Percentiles rank a stretch among this genome's conserved stretches.
Evolutionary conservation across 768 basidiomycete genomes (phyloP).

Genomic region (Suillus occidentalis): DNA sequence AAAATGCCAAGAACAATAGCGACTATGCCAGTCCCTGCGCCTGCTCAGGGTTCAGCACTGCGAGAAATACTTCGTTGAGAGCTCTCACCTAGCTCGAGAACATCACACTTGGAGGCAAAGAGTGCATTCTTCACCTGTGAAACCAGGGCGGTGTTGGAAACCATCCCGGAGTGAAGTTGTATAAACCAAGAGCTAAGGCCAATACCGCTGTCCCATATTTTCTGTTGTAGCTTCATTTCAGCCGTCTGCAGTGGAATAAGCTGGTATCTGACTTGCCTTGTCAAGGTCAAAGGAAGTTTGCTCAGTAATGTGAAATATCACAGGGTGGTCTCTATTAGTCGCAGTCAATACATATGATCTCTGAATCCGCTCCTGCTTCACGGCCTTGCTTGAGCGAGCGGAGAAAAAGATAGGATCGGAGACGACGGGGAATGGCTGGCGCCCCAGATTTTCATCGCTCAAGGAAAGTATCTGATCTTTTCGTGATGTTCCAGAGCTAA

Average conservation of each 20-base stretch:
- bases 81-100: conserved; percentile 72
- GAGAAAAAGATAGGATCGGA: conserved; percentile 63
- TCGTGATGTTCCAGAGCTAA: conserved; percentile 41
- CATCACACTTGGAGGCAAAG: conserved; percentile 38
- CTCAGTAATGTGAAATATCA: conserved; percentile 58
- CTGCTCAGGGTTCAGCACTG: conserved; percentile 36
- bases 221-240: conserved; percentile 47
- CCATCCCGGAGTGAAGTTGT: conserved; percentile 25
- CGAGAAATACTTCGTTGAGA: neutral
- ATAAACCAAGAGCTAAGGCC: conserved; percentile 81
- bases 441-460: conserved; percentile 41
- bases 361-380: conserved; percentile 70
- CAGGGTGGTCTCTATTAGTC: conserved; percentile 19
- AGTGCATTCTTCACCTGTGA: conserved; percentile 35
- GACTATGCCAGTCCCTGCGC: conserved; percentile 85
- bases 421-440: conserved; percentile 55
- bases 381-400: conserved; percentile 33
- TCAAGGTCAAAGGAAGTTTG: conserved; percentile 91
- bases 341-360: conserved; percentile 48
- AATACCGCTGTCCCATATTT: conserved; percentile 96
- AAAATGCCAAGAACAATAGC: conserved; percentile 64
- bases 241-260: neutral
- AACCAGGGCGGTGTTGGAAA: conserved; percentile 7
- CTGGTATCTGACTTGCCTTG: conserved; percentile 56
- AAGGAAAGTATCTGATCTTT: conserved; percentile 42